Percentiles rank a stretch among this genome's conserved stretches.
Evolutionary conservation across 805 yeast species (phyloP).

Genomic region (Starmerella geochares): DNA sequence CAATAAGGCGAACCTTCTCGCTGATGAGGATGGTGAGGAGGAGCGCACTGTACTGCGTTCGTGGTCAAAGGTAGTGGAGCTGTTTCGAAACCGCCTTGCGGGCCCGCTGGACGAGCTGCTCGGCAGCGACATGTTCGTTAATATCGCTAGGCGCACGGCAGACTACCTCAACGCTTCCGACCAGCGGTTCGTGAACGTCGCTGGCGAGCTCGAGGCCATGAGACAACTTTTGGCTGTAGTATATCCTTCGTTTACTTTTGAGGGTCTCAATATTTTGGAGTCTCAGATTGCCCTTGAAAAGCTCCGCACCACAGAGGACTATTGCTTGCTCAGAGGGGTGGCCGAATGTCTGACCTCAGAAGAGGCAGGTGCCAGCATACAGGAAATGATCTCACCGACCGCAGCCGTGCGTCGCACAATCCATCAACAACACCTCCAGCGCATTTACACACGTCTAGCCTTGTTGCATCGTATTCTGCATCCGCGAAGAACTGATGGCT

Average conservation of each 20-base stretch:
- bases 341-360: conserved; percentile 18
- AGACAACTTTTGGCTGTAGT: conserved; percentile 27
- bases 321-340: conserved; percentile 26
- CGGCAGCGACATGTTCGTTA: conserved; percentile 22
- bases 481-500: not conserved
- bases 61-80: conserved; percentile 26
- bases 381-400: not conserved
- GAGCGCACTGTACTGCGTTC: conserved; percentile 4
- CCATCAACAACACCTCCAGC: conserved; percentile 5
- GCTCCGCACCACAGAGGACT: conserved; percentile 30
- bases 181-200: conserved; percentile 17
- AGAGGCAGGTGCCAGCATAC: not conserved
- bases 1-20: too few relatives aligned
- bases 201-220: conserved; percentile 31
- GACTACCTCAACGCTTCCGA: conserved; percentile 14
- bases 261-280: conserved; percentile 18
- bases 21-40: not conserved
- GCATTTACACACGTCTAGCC: not conserved
- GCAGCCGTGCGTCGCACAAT: not conserved
- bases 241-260: conserved; percentile 18
- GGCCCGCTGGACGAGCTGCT: conserved; percentile 26
- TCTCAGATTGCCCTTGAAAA: conserved; percentile 26
- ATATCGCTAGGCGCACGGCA: conserved; percentile 15
- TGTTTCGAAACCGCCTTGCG: conserved; percentile 24
- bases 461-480: not conserved